phyloP scores from a whole-genome alignment of 495 filamentous ascomycete species.

The Penicillium parvum region DNA sequence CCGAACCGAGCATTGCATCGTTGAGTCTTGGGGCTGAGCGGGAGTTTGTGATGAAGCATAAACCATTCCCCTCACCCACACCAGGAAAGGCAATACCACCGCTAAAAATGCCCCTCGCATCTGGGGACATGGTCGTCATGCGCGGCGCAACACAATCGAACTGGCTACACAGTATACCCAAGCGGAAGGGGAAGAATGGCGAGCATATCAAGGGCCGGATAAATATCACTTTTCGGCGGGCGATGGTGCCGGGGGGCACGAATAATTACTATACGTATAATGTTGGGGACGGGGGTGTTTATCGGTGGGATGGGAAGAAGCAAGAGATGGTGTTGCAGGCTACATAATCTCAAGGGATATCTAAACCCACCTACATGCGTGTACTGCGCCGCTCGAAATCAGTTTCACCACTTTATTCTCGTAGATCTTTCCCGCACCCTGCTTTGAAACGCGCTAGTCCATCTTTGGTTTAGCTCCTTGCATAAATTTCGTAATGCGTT shows the following conservation, averaged over 20 bases:
- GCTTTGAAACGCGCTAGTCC: no score
- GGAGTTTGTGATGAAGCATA: conserved; percentile 71
- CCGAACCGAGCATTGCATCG: conserved; percentile 63
- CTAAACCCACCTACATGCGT: neutral
- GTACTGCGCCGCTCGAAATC: neutral
- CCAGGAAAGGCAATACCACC: conserved; percentile 8
- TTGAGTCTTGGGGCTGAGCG: conserved; percentile 61
- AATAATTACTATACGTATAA: conserved; percentile 75
- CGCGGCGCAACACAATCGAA: conserved; percentile 60
- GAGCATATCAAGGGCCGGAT: conserved; percentile 57
- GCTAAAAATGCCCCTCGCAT: conserved; percentile 56
- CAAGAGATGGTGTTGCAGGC: conserved; percentile 49
- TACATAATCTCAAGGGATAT: neutral
- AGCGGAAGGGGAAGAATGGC: conserved; percentile 49
- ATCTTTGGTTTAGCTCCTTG: no score
- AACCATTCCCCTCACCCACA: conserved; percentile 44
- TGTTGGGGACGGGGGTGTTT: conserved; percentile 60
- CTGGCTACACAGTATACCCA: conserved; percentile 74
- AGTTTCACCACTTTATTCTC: no score
- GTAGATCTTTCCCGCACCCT: no score
- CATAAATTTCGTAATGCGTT: no score
- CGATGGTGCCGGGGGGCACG: conserved; percentile 58
- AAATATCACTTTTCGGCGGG: conserved; percentile 70
- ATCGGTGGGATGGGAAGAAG: conserved; percentile 52
- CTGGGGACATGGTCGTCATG: conserved; percentile 74